These are phyloP conservation scores for Nitzschia sp. DNA, from an alignment of 108 stramenopile genomes.

Conservation along the genomic window DNA sequence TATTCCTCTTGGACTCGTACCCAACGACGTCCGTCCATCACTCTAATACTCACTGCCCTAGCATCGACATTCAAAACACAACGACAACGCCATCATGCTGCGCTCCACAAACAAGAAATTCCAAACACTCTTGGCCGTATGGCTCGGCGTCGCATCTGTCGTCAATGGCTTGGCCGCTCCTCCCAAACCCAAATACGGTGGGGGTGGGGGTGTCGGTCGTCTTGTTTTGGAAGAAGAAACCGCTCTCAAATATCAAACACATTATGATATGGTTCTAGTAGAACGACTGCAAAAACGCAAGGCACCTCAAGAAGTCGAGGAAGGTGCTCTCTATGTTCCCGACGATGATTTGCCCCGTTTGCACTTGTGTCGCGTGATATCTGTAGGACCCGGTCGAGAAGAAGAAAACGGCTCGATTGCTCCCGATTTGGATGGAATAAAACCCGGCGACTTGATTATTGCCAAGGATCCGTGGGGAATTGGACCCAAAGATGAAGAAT, in stretches of 20 bases:
- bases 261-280: slow-evolving; percentile 89
- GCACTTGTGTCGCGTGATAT: slow-evolving; percentile 75
- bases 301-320: slow-evolving; percentile 31
- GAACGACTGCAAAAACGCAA: slow-evolving; percentile 78
- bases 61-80: too few relatives aligned
- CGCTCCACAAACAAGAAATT: too few relatives aligned
- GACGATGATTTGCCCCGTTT: slow-evolving; percentile 82
- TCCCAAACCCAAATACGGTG: slow-evolving; percentile 51
- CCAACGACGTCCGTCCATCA: too few relatives aligned
- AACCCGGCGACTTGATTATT: slow-evolving; percentile 77
- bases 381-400: slow-evolving; percentile 61
- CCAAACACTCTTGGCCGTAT: too few relatives aligned
- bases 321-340: slow-evolving; percentile 75
- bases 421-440: slow-evolving; percentile 68
- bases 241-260: slow-evolving; percentile 47
- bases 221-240: slow-evolving; percentile 55
- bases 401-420: slow-evolving; percentile 39
- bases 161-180: background rate
- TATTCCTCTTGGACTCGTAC: too few relatives aligned
- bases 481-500: slow-evolving; percentile 90
- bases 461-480: slow-evolving; percentile 94
- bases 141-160: too few relatives aligned
- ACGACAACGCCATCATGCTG: too few relatives aligned
- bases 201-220: slow-evolving; percentile 79
- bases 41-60: too few relatives aligned